phyloP scores from a whole-genome alignment of 1,139 yeast species.

The Meyerozyma guilliermondii region DNA sequence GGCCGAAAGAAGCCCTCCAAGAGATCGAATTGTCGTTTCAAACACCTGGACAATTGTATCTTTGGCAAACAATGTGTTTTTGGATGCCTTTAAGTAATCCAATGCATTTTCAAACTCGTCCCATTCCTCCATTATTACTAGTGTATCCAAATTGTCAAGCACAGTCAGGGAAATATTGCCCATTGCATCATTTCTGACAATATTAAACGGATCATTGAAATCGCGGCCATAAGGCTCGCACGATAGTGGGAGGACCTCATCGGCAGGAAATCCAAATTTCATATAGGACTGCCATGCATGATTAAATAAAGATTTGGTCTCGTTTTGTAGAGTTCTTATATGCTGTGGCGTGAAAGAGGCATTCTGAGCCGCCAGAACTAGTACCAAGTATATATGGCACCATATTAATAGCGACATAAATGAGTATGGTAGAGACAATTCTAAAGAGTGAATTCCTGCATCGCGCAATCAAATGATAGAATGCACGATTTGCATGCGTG shows the following conservation, averaged over 20 bases:
- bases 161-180: slow-evolving; percentile 80
- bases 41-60: slow-evolving; percentile 80
- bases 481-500: not conserved
- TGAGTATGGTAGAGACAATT: not conserved
- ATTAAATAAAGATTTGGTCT: slow-evolving; percentile 54
- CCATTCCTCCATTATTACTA: slow-evolving; percentile 66
- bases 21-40: slow-evolving; percentile 72
- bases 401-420: not conserved
- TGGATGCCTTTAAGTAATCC: slow-evolving; percentile 33
- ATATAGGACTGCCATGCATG: slow-evolving; percentile 80
- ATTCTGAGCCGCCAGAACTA: not conserved
- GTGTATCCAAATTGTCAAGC: slow-evolving; percentile 74
- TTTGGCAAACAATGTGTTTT: slow-evolving; percentile 45
- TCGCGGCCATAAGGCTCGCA: slow-evolving; percentile 72
- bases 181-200: slow-evolving; percentile 72
- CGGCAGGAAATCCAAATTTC: slow-evolving; percentile 70
- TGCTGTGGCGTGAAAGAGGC: slow-evolving; percentile 47
- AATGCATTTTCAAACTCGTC: slow-evolving; percentile 48
- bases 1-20: slow-evolving; percentile 75
- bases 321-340: slow-evolving; percentile 37
- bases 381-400: not conserved
- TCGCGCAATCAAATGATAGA: not conserved
- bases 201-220: slow-evolving; percentile 44
- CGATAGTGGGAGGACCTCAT: slow-evolving; percentile 71
- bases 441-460: not conserved